Percentiles rank a stretch among this genome's conserved stretches.
These are phyloP conservation scores for Petasospora fabianii DNA, from an alignment of 1,139 yeast genomes.

Conservation along the genomic window DNA sequence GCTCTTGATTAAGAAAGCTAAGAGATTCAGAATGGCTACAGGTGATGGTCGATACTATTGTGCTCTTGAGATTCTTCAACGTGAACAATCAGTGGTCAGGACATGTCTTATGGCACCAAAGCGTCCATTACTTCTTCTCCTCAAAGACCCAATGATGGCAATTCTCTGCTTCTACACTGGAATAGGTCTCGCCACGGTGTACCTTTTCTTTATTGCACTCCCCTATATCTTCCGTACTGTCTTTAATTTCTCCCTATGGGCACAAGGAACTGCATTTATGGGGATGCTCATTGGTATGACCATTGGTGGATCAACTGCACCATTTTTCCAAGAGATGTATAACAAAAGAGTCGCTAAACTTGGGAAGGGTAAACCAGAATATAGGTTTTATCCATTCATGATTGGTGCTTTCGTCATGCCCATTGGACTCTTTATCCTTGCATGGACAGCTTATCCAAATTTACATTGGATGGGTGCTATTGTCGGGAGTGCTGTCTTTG, in stretches of 20 bases:
- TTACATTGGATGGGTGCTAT: conserved; percentile 76
- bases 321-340: conserved; percentile 34
- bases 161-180: conserved; percentile 62
- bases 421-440: conserved; percentile 67
- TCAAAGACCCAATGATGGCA: conserved; percentile 60
- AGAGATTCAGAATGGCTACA: conserved; percentile 52
- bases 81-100: conserved; percentile 39
- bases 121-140: conserved; percentile 53
- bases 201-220: conserved; percentile 59
- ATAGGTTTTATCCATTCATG: conserved; percentile 53
- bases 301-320: conserved; percentile 32
- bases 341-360: conserved; percentile 28
- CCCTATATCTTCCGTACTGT: conserved; percentile 52
- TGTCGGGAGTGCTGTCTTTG: conserved; percentile 59
- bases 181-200: conserved; percentile 54
- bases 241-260: conserved; percentile 45
- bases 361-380: conserved; percentile 53
- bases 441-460: conserved; percentile 61
- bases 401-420: conserved; percentile 46
- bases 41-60: conserved; percentile 52
- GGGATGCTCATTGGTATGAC: conserved; percentile 50
- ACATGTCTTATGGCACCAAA: conserved; percentile 38
- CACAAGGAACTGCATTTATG: conserved; percentile 52
- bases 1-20: conserved; percentile 55
- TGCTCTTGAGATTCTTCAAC: conserved; percentile 43